These are phyloP conservation scores for Exophiala viscosa DNA, from an alignment of 2,329 filamentous ascomycete genomes.

Conservation along the genomic window DNA sequence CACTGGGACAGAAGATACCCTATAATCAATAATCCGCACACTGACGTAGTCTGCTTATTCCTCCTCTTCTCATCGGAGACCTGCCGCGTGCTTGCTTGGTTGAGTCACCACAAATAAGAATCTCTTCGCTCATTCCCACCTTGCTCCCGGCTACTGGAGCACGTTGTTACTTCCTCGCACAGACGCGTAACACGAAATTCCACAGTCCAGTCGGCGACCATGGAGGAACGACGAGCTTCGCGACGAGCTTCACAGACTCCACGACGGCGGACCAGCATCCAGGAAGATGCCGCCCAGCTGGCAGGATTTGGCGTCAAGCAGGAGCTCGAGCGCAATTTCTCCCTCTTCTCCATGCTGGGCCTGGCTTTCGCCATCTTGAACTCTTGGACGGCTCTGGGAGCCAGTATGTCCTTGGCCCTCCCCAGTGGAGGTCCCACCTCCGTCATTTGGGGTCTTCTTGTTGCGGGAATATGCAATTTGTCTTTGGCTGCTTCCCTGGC, in stretches of 20 bases:
- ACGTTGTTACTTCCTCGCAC: not conserved
- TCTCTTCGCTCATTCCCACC: not conserved
- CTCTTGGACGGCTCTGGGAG: slow-evolving; percentile 60
- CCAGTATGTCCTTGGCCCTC: slow-evolving; percentile 58
- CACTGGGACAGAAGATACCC: too few relatives aligned
- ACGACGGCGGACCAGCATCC: slow-evolving; percentile 18
- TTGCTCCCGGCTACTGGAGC: too few relatives aligned
- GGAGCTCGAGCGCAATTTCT: slow-evolving; percentile 58
- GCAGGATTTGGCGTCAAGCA: slow-evolving; percentile 57
- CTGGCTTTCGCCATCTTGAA: slow-evolving; percentile 62
- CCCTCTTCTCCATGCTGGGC: slow-evolving; percentile 57
- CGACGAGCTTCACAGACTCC: slow-evolving; percentile 10
- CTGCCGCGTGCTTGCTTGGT: not conserved
- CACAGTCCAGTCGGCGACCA: not conserved
- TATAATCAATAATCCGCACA: too few relatives aligned
- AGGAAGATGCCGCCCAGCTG: slow-evolving; percentile 48
- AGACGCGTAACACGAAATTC: not conserved
- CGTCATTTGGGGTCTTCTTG: slow-evolving; percentile 66
- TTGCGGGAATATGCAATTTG: slow-evolving; percentile 65
- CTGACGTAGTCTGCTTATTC: too few relatives aligned
- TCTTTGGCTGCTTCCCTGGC: slow-evolving; percentile 66
- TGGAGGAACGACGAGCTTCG: not conserved
- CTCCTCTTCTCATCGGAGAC: not conserved
- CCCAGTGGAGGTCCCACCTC: slow-evolving; percentile 67
- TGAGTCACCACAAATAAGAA: not conserved